Percentiles rank a stretch among this genome's conserved stretches.
phyloP scores from a whole-genome alignment of 495 filamentous ascomycete species.

The Penicillium desertorum region DNA sequence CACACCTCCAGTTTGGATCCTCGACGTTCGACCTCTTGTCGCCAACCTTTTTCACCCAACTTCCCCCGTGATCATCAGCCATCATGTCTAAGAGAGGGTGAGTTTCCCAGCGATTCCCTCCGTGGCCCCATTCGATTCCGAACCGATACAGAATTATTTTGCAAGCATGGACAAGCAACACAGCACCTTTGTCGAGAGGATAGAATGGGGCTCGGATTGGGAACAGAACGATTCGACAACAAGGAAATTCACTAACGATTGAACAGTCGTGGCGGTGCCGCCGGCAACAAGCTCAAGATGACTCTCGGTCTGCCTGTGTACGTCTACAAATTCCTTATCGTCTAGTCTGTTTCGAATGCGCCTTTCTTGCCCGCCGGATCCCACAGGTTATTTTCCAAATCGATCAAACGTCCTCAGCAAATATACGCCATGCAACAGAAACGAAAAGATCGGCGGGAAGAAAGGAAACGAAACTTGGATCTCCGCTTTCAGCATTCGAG shows the following conservation, averaged over 20 bases:
- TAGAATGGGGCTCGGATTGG: slow-evolving; percentile 13
- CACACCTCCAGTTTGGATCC: slow-evolving; percentile 23
- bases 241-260: slow-evolving; percentile 32
- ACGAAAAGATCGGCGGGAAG: slow-evolving; percentile 8
- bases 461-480: slow-evolving; percentile 7
- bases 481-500: slow-evolving; percentile 10
- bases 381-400: slow-evolving; percentile 17
- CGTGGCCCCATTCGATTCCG: slow-evolving; percentile 16
- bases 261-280: slow-evolving; percentile 76
- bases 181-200: slow-evolving; percentile 20
- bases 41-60: slow-evolving; percentile 44
- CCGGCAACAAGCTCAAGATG: slow-evolving; percentile 99
- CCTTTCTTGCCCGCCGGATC: slow-evolving; percentile 12
- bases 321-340: slow-evolving; percentile 45
- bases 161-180: slow-evolving; percentile 14
- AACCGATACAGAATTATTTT: slow-evolving; percentile 16
- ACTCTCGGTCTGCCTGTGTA: slow-evolving; percentile 99
- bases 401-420: slow-evolving; percentile 2
- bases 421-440: slow-evolving; percentile 7
- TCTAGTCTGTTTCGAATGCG: slow-evolving; percentile 17
- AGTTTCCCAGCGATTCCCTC: slow-evolving; percentile 28
- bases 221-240: slow-evolving; percentile 8
- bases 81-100: slow-evolving; percentile 60
- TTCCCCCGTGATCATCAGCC: slow-evolving; percentile 46
- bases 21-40: slow-evolving; percentile 33